Base-by-base conservation (phyloP, 2,329 filamentous ascomycete species). In the Phoma sp. region DNA sequence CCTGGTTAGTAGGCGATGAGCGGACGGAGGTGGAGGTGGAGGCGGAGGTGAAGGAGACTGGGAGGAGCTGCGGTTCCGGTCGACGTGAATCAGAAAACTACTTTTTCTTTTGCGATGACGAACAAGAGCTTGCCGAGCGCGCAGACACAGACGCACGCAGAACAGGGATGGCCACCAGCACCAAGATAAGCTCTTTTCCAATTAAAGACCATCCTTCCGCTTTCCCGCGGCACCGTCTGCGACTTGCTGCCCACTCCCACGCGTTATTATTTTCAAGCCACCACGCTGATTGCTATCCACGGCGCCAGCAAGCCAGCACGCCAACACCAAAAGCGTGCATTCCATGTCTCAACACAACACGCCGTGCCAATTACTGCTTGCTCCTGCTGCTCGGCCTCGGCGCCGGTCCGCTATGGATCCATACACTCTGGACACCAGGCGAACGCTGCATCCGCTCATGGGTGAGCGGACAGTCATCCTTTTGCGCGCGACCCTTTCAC, bases 71-170 rank as follows among this genome's bases (percentile, higher is more conserved):
- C 15, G 9, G 22, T 13, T 19, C n/a, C 32, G 25, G 6, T 44
- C 27, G 36, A 9, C 27, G 27, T 10, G 46, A 43, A 36, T 43
- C 36, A 41, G 50, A 41, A 47, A 43, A 43, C 38, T 37, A 69
- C 64, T 69, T 68, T 68, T 69, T 68, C 64, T 63, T 63, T 57
- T 61, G 65, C 66, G 45, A 68, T 69, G 67, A 68, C 66, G 65
- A 64, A 60, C 41, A 44, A 43, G 39, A 43, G 41, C 29, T 44
- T 51, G 48, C 32, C 48, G 48, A 43, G 48, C 48, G 38, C 43
- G 32, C 32, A 35, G 32, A 17, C 15, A n/a, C 32, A 35, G 31
- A n/a, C 31, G 43, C 33, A n/a, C 35, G n/a, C 35, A 37, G 52
- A 49, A 45, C 47, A 46, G 45, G 51, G 31, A 40, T 45, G 45